Evolutionary conservation across 1,284 basidiomycete genomes (phyloP).

Genomic region (Trametes hirsuta): DNA sequence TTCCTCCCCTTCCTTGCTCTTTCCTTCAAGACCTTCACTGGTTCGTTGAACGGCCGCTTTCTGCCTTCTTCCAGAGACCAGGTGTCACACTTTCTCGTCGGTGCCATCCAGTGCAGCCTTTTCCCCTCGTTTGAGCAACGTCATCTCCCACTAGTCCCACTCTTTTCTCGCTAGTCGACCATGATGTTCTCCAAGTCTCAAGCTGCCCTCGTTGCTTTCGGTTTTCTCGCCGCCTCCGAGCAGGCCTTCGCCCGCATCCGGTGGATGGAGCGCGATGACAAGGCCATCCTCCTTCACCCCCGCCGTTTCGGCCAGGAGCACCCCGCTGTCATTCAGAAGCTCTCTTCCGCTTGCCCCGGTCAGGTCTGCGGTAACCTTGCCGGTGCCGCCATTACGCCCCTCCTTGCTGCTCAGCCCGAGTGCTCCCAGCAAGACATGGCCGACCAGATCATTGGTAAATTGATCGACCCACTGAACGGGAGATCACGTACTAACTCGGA

Average conservation of each 20-base stretch:
- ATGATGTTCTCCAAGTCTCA: conserved; percentile 52
- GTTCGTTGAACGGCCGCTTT: conserved; percentile 54
- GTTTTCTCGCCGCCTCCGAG: conserved; percentile 44
- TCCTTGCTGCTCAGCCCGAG: conserved; percentile 58
- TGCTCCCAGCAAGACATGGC: conserved; percentile 66
- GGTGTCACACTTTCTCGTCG: conserved; percentile 45
- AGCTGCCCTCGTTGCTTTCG: conserved; percentile 41
- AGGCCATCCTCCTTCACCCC: conserved; percentile 48
- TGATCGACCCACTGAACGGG: too few relatives aligned
- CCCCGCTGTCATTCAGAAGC: conserved; percentile 50
- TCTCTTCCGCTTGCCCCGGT: conserved; percentile 51
- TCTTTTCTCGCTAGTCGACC: conserved; percentile 28
- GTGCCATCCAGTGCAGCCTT: conserved; percentile 33
- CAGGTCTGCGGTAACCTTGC: conserved; percentile 54
- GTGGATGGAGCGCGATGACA: conserved; percentile 53
- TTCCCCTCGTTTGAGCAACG: conserved; percentile 28
- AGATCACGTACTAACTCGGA: background rate
- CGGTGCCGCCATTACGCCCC: conserved; percentile 49
- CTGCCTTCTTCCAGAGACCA: conserved; percentile 46
- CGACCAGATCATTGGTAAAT: conserved; percentile 59
- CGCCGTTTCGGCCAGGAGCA: conserved; percentile 59
- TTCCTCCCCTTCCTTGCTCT: conserved; percentile 30
- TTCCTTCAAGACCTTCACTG: conserved; percentile 34
- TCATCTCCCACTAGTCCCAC: conserved; percentile 21
- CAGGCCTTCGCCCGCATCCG: conserved; percentile 44